Evolutionary conservation across 1,284 basidiomycete species (phyloP), one percentile per base, ranked within the genome.

Genomic region (Malassezia dermatis): DNA sequence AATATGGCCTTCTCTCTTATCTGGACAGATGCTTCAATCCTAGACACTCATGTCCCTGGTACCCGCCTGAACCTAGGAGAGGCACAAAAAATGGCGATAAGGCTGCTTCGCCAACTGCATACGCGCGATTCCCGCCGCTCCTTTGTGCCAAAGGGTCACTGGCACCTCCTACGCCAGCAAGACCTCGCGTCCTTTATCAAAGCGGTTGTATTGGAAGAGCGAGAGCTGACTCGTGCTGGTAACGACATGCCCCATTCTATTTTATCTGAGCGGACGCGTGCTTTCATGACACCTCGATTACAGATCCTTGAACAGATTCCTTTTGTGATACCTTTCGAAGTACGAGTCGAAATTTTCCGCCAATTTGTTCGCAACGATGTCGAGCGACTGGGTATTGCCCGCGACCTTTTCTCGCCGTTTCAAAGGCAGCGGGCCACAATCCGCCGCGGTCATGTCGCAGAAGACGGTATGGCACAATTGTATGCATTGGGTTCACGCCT

Each of bases 221-320:
- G 64, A 35, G 65, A 69, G 35, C 59, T 69, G n/a, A n/a, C 11
- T 34, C 32, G 32, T 52, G 32, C 32, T 5, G 32, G 35, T 4
- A 50, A 48, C 34, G 28, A 23, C 12, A 23, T 26, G 5, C n/a
- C 19, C 5, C 35, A 30, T 11, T 12, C 50, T 19, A 21, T 34
- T 8, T 26, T 71, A 6, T 60, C 65, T 10, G 80, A 81, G 21
- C 86, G 86, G 64, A 83, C 85, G 8, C 75, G 87, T 41, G 83
- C 86, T 0, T 80, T 84, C 54, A 68, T 85, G 44, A 86, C 86
- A 6, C 93, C 91, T 0, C 83, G 89, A 3, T 80, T 96, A 1
- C 88, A 88, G 3, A 81, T 96, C 26, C 81, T 98, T 48, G 89
- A 95, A 78, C 91, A 95, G 74, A 87, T 96, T 49, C 94, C 93